Conservation (phyloP, 371 early-diverging fungal genomes). For the Phascolomyces articulosus region DNA sequence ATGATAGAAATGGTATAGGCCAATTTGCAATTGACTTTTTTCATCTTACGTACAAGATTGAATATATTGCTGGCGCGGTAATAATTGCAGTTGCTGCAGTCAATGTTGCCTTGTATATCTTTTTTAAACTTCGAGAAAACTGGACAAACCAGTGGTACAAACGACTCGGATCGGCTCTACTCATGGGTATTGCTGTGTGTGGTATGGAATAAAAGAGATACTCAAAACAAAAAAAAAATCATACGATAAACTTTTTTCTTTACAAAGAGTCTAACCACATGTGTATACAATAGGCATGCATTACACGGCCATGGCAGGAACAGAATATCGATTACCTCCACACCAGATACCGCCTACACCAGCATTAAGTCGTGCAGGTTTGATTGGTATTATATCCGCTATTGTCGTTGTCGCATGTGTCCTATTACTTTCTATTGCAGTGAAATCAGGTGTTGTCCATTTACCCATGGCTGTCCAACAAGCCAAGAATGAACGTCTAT, state of each 20-base stretch:
- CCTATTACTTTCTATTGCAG: conserved; percentile 23
- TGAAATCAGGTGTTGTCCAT: conserved; percentile 9
- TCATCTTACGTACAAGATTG: conserved; percentile 19
- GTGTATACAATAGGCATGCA: conserved; percentile 37
- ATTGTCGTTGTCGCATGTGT: conserved; percentile 41
- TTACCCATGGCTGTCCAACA: conserved; percentile 12
- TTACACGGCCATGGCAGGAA: conserved; percentile 46
- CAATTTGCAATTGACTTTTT: conserved; percentile 48
- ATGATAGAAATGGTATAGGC: conserved; percentile 21
- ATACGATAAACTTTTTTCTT: background rate
- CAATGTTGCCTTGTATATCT: conserved; percentile 39
- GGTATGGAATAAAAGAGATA: conserved; percentile 31
- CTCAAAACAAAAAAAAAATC: background rate
- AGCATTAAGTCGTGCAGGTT: conserved; percentile 22
- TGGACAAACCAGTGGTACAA: conserved; percentile 54
- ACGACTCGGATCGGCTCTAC: conserved; percentile 39
- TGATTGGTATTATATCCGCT: conserved; percentile 43
- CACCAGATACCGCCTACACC: conserved; percentile 21
- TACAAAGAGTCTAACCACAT: conserved; percentile 1
- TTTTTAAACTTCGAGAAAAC: conserved; percentile 48
- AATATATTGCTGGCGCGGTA: conserved; percentile 33
- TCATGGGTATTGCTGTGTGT: conserved; percentile 48
- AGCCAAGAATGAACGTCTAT: conserved; percentile 24
- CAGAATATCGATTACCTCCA: conserved; percentile 29
- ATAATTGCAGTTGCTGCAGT: conserved; percentile 40